Base-by-base conservation (phyloP, 129 eudicot genomes). In the Tanacetum coccineum region DNA sequence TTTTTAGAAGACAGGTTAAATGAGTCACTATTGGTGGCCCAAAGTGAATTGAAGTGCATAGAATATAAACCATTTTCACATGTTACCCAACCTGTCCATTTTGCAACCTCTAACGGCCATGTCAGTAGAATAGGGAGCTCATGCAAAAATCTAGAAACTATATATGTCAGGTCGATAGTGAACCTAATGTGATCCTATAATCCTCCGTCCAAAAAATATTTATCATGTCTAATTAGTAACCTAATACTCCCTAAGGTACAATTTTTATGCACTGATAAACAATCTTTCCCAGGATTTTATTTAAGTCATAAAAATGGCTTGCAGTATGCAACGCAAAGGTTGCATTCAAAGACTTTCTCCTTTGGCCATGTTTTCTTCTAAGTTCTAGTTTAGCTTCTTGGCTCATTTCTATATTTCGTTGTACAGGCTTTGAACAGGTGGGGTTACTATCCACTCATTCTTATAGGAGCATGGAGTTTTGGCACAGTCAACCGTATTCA, bases 381-480 rank as follows among this genome's bases (percentile, higher is more conserved):
- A n/a, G 55, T 9, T n/a, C 20, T 50, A 11, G 62, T 64, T 65
- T 22, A 57, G 48, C 64, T 36, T 42, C 32, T 25, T 53, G 40
- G 25, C 40, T 69, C 30, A 39, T 55, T 17, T n/a, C 18, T 76
- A 57, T 66, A 4, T 44, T n/a, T 46, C 22, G 26, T 66, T 70
- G 22, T 70, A 20, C 70, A 91, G 98, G 96, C 88, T 59, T 81
- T 88, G 64, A 91, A 85, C 69, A 82, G 87, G 58, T 91, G 98
- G 96, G 96, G 98, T 68, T 91, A 91, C 79, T 88, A 91, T 70
- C 96, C 98, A 0, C 91, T 91, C 73, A 91, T 91, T 80, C 91
- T 91, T 50, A 86, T 93, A 57, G 98, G 96, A 53, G 88, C 98
- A n/a, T 93, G 98, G 98, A 86, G 87, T 79, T 92, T 93, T 22